phyloP scores from a whole-genome alignment of 129 eudicot genomes.

The Ambrosia trifida region DNA sequence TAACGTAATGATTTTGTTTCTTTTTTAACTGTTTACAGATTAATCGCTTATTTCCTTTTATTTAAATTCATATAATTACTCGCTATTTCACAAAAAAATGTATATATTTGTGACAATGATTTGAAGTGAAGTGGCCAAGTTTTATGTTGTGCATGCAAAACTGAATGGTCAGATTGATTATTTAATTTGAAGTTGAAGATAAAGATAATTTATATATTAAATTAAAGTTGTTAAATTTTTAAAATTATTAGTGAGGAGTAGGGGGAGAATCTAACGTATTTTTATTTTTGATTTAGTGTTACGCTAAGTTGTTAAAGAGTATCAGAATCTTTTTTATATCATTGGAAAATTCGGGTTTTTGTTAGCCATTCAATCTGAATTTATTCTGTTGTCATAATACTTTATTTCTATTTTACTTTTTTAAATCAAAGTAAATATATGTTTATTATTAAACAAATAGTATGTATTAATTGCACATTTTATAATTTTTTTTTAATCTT shows the following conservation, averaged over 20 bases:
- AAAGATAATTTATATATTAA: too few relatives aligned
- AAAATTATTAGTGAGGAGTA: constrained; percentile 17
- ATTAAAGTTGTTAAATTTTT: background rate
- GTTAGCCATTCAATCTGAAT: constrained; percentile 26
- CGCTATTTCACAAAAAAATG: too few relatives aligned
- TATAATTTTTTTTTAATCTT: background rate
- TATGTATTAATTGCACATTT: background rate
- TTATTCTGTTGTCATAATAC: constrained; percentile 6
- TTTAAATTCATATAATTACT: too few relatives aligned
- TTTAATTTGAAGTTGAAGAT: too few relatives aligned
- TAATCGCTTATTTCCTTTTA: background rate
- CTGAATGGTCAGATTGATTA: background rate
- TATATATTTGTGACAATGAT: too few relatives aligned
- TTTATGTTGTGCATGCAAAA: background rate
- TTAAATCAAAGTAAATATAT: background rate
- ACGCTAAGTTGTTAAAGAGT: constrained; percentile 18
- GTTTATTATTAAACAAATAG: background rate
- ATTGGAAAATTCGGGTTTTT: constrained; percentile 11
- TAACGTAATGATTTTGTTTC: constrained; percentile 26
- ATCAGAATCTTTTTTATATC: constrained; percentile 18
- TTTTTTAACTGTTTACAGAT: constrained; percentile 31
- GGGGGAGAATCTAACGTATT: background rate
- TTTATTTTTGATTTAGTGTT: background rate
- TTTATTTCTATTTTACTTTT: background rate
- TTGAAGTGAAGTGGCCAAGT: background rate